phyloP scores from a whole-genome alignment of 2,329 filamentous ascomycete genomes.

The Colletotrichum agaves region DNA sequence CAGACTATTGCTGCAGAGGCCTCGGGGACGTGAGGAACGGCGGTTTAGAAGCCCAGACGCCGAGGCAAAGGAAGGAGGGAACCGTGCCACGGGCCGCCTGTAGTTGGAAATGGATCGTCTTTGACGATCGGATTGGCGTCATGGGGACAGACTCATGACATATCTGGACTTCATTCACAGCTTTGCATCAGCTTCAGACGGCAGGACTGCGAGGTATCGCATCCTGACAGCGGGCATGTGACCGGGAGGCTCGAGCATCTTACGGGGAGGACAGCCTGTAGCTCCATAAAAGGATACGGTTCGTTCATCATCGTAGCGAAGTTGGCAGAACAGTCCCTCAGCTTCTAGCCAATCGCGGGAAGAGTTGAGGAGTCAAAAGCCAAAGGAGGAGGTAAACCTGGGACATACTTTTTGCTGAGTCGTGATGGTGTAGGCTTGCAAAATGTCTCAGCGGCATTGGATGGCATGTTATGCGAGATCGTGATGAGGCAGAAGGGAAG shows the following conservation, averaged over 20 bases:
- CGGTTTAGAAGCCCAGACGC: neutral
- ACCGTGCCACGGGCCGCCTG: neutral
- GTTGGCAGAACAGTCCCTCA: constrained; percentile 7
- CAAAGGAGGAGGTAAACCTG: no score
- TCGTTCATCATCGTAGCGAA: neutral
- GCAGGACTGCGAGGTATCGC: neutral
- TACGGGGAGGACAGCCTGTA: neutral
- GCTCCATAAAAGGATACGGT: neutral
- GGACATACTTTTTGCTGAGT: neutral
- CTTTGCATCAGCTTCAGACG: neutral
- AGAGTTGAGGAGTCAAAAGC: neutral
- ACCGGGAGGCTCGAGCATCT: constrained; percentile 24
- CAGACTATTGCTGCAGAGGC: neutral
- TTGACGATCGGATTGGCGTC: neutral
- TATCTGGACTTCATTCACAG: neutral
- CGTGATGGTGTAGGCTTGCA: constrained; percentile 6
- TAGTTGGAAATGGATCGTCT: neutral
- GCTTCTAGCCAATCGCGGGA: neutral
- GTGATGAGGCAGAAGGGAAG: neutral
- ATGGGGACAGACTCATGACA: neutral
- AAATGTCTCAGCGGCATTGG: constrained; percentile 14
- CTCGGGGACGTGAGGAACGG: neutral
- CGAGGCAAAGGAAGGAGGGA: constrained; percentile 8
- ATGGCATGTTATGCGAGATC: constrained; percentile 21
- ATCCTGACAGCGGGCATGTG: neutral